These are phyloP conservation scores for Trichopus zeylanicus DNA, from an alignment of 116 monocot genomes.

Conservation along the genomic window DNA sequence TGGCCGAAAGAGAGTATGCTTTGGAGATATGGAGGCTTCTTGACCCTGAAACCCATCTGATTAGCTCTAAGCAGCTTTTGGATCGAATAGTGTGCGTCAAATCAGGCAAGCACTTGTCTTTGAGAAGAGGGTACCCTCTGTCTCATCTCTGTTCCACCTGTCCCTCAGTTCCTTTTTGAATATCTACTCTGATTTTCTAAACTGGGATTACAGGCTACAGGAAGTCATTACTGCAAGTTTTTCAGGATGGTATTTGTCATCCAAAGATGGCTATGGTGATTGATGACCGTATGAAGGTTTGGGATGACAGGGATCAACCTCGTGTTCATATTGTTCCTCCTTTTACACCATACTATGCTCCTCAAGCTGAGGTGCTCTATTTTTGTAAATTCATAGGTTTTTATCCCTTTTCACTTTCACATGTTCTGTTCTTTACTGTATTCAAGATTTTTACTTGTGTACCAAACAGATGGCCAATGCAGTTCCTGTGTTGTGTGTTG, in stretches of 20 bases:
- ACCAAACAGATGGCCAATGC: conserved; percentile 52
- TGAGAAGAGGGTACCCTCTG: no score
- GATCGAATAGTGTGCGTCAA: conserved; percentile 86
- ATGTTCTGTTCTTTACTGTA: background rate
- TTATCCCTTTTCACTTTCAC: background rate
- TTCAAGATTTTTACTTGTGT: background rate
- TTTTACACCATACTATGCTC: conserved; percentile 89
- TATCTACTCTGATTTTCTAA: background rate
- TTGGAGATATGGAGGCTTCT: conserved; percentile 99
- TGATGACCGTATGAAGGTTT: conserved; percentile 84
- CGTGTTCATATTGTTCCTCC: conserved; percentile 93
- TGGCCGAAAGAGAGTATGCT: conserved; percentile 98
- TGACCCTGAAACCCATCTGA: conserved; percentile 80
- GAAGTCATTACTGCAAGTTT: conserved; percentile 79
- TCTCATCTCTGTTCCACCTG: no score
- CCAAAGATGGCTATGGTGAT: conserved; percentile 98
- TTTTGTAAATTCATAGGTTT: background rate
- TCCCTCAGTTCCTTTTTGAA: no score
- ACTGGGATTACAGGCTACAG: conserved; percentile 40
- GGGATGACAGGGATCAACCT: conserved; percentile 88
- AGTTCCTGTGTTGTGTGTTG: conserved; percentile 92
- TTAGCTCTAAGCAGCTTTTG: conserved; percentile 49
- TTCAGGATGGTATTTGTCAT: conserved; percentile 68
- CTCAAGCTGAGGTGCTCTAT: conserved; percentile 80
- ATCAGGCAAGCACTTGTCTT: conserved; percentile 47